Percentiles rank a stretch among this genome's conserved stretches.
Conservation (phyloP, 495 filamentous ascomycete species). For the Trichoderma virens region DNA sequence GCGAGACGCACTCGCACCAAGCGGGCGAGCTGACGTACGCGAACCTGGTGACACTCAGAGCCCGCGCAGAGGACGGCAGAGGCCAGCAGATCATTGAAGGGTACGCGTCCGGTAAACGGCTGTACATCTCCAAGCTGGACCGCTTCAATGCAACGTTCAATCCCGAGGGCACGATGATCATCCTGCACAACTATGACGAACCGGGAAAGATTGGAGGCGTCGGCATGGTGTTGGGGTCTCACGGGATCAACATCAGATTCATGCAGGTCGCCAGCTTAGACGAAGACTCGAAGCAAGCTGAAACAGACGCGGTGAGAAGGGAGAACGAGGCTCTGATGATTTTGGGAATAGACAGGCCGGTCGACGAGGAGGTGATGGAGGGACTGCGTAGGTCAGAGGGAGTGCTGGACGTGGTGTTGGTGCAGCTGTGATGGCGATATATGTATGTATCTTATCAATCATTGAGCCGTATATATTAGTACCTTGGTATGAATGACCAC, state of each 20-base stretch:
- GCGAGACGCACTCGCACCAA: slow-evolving; percentile 52
- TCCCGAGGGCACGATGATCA: slow-evolving; percentile 55
- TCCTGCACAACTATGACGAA: slow-evolving; percentile 64
- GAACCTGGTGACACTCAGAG: slow-evolving; percentile 51
- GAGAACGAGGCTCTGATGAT: slow-evolving; percentile 66
- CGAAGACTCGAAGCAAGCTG: slow-evolving; percentile 14
- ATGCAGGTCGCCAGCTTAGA: slow-evolving; percentile 57
- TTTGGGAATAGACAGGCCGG: slow-evolving; percentile 52
- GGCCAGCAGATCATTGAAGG: slow-evolving; percentile 55
- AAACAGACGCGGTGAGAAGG: slow-evolving; percentile 5
- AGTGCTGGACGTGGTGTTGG: slow-evolving; percentile 54
- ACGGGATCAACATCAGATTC: slow-evolving; percentile 61
- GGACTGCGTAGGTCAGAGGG: slow-evolving; percentile 49
- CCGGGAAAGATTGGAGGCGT: slow-evolving; percentile 69
- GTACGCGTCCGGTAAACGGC: slow-evolving; percentile 49
- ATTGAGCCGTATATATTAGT: no score
- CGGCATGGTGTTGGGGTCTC: slow-evolving; percentile 51
- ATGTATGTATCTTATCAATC: not conserved
- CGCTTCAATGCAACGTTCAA: slow-evolving; percentile 56
- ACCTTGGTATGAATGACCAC: no score
- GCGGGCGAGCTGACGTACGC: slow-evolving; percentile 44
- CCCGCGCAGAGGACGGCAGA: slow-evolving; percentile 17
- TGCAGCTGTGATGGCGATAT: slow-evolving; percentile 34
- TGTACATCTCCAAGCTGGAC: slow-evolving; percentile 58
- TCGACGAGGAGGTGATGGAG: slow-evolving; percentile 46